Evolutionary conservation across 2,329 filamentous ascomycete genomes (phyloP).

Genomic region (Diaporthe longicolla): DNA sequence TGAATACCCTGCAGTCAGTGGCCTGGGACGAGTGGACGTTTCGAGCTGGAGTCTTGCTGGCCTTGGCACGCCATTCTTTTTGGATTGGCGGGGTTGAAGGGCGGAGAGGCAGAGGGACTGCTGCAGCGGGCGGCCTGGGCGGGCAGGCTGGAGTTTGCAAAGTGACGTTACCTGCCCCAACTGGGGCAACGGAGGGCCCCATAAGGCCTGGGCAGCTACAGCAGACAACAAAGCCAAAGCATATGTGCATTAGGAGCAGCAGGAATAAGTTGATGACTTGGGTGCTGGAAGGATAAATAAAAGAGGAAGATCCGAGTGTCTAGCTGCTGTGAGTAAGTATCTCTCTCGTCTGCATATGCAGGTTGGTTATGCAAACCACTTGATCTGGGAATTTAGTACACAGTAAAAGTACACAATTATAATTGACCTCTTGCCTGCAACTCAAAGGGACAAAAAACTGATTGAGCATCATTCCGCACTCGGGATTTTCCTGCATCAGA

Average conservation of each 20-base stretch:
- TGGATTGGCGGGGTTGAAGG: constrained; percentile 31
- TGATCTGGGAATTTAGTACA: no score
- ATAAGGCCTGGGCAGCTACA: not conserved
- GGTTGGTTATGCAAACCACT: not conserved
- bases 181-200: not conserved
- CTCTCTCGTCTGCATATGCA: not conserved
- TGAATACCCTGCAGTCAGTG: constrained; percentile 4
- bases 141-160: constrained; percentile 15
- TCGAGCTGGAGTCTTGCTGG: constrained; percentile 35
- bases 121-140: constrained; percentile 5
- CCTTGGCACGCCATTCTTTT: constrained; percentile 33
- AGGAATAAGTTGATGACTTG: not conserved
- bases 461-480: not conserved
- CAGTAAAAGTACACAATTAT: no score
- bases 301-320: not conserved
- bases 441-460: not conserved
- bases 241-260: not conserved
- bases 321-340: not conserved
- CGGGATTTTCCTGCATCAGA: not conserved
- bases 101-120: constrained; percentile 5
- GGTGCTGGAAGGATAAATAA: not conserved
- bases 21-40: constrained; percentile 30
- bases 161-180: constrained; percentile 22
- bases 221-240: constrained; percentile 5
- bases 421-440: not conserved